phyloP scores from a whole-genome alignment of 441 rosid species.

The Rhodomyrtus psidioides region DNA sequence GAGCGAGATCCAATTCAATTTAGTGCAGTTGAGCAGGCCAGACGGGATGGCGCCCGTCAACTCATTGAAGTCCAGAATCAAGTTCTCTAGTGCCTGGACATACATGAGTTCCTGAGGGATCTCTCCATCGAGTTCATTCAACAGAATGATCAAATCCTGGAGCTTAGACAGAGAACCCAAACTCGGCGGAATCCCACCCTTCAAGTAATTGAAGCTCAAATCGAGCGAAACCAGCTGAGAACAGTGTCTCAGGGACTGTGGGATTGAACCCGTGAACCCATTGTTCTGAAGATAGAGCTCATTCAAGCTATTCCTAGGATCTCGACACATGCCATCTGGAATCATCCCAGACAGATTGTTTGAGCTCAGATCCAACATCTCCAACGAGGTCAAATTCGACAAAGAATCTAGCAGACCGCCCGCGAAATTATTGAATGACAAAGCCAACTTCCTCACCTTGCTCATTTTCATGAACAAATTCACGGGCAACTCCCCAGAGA shows the following conservation, averaged over 20 bases:
- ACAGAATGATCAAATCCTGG: constrained; percentile 18
- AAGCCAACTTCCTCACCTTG: constrained; percentile 20
- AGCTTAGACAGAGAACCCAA: constrained; percentile 10
- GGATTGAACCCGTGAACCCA: constrained; percentile 7
- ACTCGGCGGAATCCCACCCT: constrained; percentile 1
- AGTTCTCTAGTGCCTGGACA: constrained; percentile 48
- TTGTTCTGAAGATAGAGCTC: constrained; percentile 60
- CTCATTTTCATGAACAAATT: constrained; percentile 52
- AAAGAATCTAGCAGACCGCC: constrained; percentile 62
- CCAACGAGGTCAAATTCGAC: constrained; percentile 22
- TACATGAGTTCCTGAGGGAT: constrained; percentile 8
- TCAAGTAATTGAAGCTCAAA: constrained; percentile 14
- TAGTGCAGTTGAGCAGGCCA: constrained; percentile 14
- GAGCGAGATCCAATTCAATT: constrained; percentile 11
- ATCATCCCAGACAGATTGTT: constrained; percentile 1
- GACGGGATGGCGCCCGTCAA: constrained; percentile 64
- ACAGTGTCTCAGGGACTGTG: constrained; percentile 7
- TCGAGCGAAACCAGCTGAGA: constrained; percentile 15
- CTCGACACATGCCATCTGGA: constrained; percentile 2
- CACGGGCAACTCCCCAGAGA: constrained; percentile 58
- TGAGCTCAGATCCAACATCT: constrained; percentile 11
- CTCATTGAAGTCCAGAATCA: constrained; percentile 86
- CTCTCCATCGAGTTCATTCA: constrained; percentile 44
- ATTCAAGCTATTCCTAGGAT: constrained; percentile 25
- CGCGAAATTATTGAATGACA: constrained; percentile 51